Conservation (phyloP, 2,329 filamentous ascomycete species). For the Xenoacremonium recifei region DNA sequence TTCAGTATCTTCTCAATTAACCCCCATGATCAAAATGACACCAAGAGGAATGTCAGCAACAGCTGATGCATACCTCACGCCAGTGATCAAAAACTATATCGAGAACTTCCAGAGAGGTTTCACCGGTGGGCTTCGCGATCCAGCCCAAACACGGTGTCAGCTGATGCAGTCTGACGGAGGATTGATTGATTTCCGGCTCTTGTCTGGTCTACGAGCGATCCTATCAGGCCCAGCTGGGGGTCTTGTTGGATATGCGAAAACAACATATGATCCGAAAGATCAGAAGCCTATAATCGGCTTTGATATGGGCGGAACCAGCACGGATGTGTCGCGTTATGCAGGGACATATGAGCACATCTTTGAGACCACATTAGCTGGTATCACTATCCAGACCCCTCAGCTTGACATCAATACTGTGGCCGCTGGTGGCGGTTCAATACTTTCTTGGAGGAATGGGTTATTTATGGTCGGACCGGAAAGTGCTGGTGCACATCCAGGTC, state of each 20-base stretch:
- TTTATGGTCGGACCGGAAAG: conserved; percentile 72
- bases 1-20: conserved; percentile 35
- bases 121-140: conserved; percentile 21
- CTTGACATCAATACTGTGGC: conserved; percentile 73
- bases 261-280: conserved; percentile 24
- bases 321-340: conserved; percentile 68
- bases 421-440: conserved; percentile 47
- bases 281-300: conserved; percentile 26
- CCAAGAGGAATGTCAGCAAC: conserved; percentile 41
- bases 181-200: conserved; percentile 25
- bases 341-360: conserved; percentile 72
- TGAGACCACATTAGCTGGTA: conserved; percentile 67
- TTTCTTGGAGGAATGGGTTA: conserved; percentile 68
- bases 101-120: conserved; percentile 29
- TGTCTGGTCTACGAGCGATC: conserved; percentile 24
- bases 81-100: conserved; percentile 37
- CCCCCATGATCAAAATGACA: conserved; percentile 44
- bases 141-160: conserved; percentile 29
- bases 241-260: conserved; percentile 24
- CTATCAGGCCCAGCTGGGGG: conserved; percentile 28
- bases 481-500: conserved; percentile 69
- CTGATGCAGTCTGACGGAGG: conserved; percentile 29
- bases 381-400: conserved; percentile 70
- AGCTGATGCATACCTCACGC: conserved; percentile 44
- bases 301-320: conserved; percentile 59